Conservation (phyloP, 2,329 filamentous ascomycete genomes). For the Phaeosphaeriaceae sp. region DNA sequence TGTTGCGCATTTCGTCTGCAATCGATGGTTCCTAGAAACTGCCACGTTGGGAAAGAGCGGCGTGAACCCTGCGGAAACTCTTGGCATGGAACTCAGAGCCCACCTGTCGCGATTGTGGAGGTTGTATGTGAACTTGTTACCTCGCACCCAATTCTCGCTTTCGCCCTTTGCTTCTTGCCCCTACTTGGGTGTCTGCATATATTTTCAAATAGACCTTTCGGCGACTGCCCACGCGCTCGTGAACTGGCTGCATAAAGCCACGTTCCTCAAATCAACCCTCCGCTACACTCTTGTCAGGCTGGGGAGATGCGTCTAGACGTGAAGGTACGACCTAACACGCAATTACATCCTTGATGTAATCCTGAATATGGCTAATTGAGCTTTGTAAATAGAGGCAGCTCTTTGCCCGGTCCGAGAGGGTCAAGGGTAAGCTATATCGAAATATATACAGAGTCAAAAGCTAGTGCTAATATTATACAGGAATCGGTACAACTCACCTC, state of each 20-base stretch:
- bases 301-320: conserved; percentile 54
- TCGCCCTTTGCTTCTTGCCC: background rate
- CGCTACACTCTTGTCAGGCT: conserved; percentile 32
- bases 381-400: conserved; percentile 71
- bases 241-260: conserved; percentile 49
- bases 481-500: conserved; percentile 40
- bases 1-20: conserved; percentile 30
- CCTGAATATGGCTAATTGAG: conserved; percentile 44
- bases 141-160: background rate
- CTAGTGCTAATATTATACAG: conserved; percentile 36
- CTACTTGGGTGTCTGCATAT: background rate
- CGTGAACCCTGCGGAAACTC: conserved; percentile 34
- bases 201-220: background rate
- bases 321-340: conserved; percentile 43
- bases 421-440: conserved; percentile 63
- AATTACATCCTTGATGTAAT: background rate
- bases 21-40: conserved; percentile 25
- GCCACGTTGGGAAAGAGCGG: conserved; percentile 18
- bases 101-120: conserved; percentile 21
- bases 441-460: conserved; percentile 2
- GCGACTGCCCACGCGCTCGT: conserved; percentile 22
- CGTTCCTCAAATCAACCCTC: conserved; percentile 45
- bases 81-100: conserved; percentile 34
- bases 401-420: conserved; percentile 89
- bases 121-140: background rate